Evolutionary conservation across 2,329 filamentous ascomycete genomes (phyloP), one percentile per base, ranked within the genome.

Genomic region (Metarhizium anisopliae): DNA sequence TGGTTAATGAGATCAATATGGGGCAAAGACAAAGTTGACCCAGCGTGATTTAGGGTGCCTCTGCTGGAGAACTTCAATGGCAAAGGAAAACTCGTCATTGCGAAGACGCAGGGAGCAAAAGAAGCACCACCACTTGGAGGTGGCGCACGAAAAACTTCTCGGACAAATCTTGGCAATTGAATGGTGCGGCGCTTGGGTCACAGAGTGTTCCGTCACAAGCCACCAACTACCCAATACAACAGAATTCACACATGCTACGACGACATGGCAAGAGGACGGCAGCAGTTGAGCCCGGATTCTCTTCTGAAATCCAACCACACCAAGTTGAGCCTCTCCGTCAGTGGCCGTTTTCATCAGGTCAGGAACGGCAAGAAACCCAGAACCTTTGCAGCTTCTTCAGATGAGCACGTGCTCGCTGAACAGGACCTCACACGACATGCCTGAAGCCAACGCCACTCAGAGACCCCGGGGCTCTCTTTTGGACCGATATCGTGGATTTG

Each of bases 401-500:
- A 35, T 57, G 54, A 50, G 49, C 57, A 59, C 57, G 57, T 59
- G 57, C 57, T 53, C 53, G 40, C 38, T 49, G 45, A 52, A 50
- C n/a, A 43, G 50, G 32, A 38, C 25, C 53, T 53, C 55, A 52
- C 52, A 55, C 55, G 52, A 52, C 43, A 40, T 40, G 42, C 40
- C 20, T 16, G 14, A 14, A 36, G 43, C 38, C 18, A 43, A 40
- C 16, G 25, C 36, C n/a, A 30, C 18, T 45, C 25, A 6, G 4
- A 16, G 8, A 45, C 18, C 38, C 6, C 25, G 38, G 6, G 3
- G 32, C 32, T 11, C 32, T 25, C 6, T 35, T 10, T 35, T 35
- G 32, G 32, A 35, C 32, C 10, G 32, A 11, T 35, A 35, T 25
- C 25, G 25, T 35, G 32, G 32, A 35, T 35, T 35, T 35, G 32